Base-by-base conservation (phyloP, 306 rosid genomes). In the Lathyrus aphaca region DNA sequence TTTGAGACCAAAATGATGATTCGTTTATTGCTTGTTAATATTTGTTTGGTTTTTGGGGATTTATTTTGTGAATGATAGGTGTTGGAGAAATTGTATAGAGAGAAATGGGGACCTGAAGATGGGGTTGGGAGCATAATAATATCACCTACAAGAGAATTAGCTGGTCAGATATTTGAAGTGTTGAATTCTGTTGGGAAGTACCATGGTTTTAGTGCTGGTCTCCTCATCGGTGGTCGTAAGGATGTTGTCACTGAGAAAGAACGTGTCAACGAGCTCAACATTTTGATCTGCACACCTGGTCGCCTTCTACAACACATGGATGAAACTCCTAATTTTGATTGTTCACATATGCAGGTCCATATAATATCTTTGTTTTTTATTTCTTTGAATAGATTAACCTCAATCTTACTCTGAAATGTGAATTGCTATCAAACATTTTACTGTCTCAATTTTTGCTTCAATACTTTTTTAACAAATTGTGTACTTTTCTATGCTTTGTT, bases 271-370 rank as follows among this genome's bases (percentile, higher is more conserved):
- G 85, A 80, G 56, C 89, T 91, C 72, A 94, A 94, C 70, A 84
- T 91, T 74, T 72, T 94, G 81, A 88, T 94, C 64, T 91, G 97
- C 81, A 94, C 97, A 3, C 99, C 97, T 1, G 99, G 96, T 63
- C 83, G 99, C 48, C 91, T 94, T 73, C 85, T 91, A 38, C 99
- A 91, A 69, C 99, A 91, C 84, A 88, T 94, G 99, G 95, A 94
- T 51, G 96, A 91, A 87, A 94, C 89, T 66, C 89, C 89, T 60
- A 84, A 94, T 76, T 91, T 94, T 84, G 97, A 91, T 51, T 94
- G 99, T 72, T 87, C 97, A 23, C 87, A 80, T 75, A 82, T 91
- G 77, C 87, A 94, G 96, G 98, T 94, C 81, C 66, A 15, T 68
- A 74, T 56, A 69, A 46, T 35, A 35, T 56, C 37, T 53, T 42